These are phyloP conservation scores for Penicillium oxalicum DNA, from an alignment of 2,329 filamentous ascomycete genomes.

Conservation along the genomic window DNA sequence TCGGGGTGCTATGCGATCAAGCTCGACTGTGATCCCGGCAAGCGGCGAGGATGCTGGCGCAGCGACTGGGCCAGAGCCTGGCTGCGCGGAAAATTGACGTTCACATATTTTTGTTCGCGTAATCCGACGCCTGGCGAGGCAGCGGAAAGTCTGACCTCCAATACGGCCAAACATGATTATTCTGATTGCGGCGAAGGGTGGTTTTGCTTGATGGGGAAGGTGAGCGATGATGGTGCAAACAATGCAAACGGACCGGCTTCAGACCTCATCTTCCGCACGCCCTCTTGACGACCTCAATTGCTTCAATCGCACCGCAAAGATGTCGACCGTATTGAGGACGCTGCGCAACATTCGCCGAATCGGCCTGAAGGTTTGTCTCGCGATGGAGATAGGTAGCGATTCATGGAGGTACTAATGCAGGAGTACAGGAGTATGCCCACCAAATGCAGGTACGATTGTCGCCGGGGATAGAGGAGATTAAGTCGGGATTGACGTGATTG, in stretches of 20 bases:
- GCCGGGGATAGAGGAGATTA: constrained; percentile 12
- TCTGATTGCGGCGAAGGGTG: constrained; percentile 6
- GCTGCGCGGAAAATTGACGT: constrained; percentile 36
- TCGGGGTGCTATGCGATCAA: constrained; percentile 84
- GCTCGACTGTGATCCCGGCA: constrained; percentile 60
- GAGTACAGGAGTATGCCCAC: constrained; percentile 72
- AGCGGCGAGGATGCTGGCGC: constrained; percentile 42
- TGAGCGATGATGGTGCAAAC: constrained; percentile 27
- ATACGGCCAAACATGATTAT: constrained; percentile 36
- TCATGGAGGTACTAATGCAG: constrained; percentile 32
- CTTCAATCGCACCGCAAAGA: constrained; percentile 44
- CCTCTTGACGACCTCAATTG: constrained; percentile 16
- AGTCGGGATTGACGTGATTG: neutral
- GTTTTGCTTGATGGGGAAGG: constrained; percentile 20
- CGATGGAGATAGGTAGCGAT: constrained; percentile 1
- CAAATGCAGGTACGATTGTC: constrained; percentile 74
- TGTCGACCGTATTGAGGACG: constrained; percentile 89
- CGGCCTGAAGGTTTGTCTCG: constrained; percentile 66
- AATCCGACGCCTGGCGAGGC: constrained; percentile 26
- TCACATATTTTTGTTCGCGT: constrained; percentile 26
- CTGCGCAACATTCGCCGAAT: constrained; percentile 80
- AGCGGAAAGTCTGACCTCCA: constrained; percentile 35
- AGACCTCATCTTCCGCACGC: constrained; percentile 5
- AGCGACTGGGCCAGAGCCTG: constrained; percentile 21
- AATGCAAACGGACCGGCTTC: constrained; percentile 29